Base-by-base conservation (phyloP, 192 early-diverging fungal genomes). In the Pilobolus umbonatus region DNA sequence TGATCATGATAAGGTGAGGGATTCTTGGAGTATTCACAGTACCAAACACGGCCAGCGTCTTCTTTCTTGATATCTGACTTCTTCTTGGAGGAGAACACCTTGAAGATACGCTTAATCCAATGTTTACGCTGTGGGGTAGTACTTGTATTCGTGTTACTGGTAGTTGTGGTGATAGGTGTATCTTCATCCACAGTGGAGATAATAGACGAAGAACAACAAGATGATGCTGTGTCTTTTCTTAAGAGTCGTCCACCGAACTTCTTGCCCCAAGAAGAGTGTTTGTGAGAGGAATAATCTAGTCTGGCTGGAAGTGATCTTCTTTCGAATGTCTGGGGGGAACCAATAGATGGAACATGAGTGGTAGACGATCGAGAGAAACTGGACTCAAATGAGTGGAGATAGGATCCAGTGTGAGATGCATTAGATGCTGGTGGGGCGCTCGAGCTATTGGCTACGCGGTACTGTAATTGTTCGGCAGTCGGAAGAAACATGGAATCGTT, bases 401-500 rank as follows among this genome's bases (percentile, higher is more conserved):
- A 40, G n/a, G 11, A 11, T 40, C n/a, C n/a, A n/a, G 11, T 40
- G 38, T 11, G n/a, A 11, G 11, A 3, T 40, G 38, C 11, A n/a
- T 40, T n/a, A 7, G 38, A 40, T 40, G 11, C 38, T 3, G 38
- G 38, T 40, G 11, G 38, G n/a, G 11, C n/a, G n/a, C 38, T 40
- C n/a, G 38, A 40, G 11, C 12, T 15, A 40, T 40, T n/a, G 38
- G 38, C 38, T n/a, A 8, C 2, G 6, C 25, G 50, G 50, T 30
- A 32, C 5, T 46, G 44, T 10, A 30, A 9, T 25, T 59, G 42
- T 45, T 59, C 57, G 25, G 57, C 57, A 47, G 47, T 36, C 8
- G 57, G 57, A 10, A 59, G 44, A 29, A 59, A 59, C 15, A 59
- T 29, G 2, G 57, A 59, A 10, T 59, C 57, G 28, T 59, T 59